Percentiles rank a stretch among this genome's conserved stretches.
Conservation (phyloP, 169 alveolate species). For the Plasmodium knowlesi region DNA sequence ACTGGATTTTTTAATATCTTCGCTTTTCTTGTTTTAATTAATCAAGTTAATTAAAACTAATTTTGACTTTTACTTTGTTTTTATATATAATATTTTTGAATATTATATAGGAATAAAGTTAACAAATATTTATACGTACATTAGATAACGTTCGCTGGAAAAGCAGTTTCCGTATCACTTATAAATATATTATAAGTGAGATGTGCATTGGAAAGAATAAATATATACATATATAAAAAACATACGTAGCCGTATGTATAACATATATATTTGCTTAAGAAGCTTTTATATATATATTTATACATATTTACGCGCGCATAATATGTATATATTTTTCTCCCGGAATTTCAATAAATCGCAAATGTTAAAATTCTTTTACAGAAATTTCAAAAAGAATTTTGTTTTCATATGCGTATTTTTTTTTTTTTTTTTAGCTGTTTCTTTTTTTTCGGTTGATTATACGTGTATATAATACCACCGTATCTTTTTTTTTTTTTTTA, state of each 20-base stretch:
- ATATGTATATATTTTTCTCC: not conserved
- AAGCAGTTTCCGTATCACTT: slow-evolving; percentile 2
- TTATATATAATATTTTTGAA: slow-evolving; percentile 1
- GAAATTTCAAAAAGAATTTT: not conserved
- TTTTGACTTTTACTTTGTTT: not conserved
- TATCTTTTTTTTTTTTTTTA: not conserved
- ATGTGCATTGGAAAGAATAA: not conserved
- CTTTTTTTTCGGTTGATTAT: not conserved
- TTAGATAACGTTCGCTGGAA: not conserved
- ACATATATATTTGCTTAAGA: not conserved
- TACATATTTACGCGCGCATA: not conserved
- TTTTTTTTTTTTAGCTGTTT: not conserved
- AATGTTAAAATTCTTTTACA: not conserved
- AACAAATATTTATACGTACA: not conserved
- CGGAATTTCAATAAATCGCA: not conserved
- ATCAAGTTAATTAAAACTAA: not conserved
- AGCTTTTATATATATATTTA: not conserved
- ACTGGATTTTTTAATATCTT: not conserved
- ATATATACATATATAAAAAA: not conserved
- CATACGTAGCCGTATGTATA: not conserved
- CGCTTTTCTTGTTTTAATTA: not conserved
- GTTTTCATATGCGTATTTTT: not conserved
- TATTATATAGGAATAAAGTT: not conserved
- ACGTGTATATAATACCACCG: not conserved
- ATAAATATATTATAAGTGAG: not conserved